Evolutionary conservation across 2,329 filamentous ascomycete genomes (phyloP).

Genomic region (Botrytis cinerea): DNA sequence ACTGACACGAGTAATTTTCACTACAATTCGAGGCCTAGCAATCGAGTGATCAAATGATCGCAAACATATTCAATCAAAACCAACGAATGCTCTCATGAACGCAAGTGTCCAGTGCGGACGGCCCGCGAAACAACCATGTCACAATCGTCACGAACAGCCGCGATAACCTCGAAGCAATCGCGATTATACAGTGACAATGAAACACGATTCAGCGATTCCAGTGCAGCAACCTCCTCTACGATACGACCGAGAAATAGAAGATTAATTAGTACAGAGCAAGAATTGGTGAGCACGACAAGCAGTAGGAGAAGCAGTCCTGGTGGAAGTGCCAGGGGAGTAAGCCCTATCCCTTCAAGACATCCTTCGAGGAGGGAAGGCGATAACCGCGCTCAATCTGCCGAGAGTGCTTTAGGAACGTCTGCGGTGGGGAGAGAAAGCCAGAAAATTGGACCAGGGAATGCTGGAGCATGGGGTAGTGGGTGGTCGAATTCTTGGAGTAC

Average conservation of each 20-base stretch:
- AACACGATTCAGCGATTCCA: conserved; percentile 13
- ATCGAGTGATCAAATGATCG: conserved; percentile 9
- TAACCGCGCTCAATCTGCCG: conserved; percentile 15
- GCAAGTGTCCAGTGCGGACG: conserved; percentile 31
- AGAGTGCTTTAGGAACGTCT: conserved; percentile 10
- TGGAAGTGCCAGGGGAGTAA: conserved; percentile 48
- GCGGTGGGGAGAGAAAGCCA: conserved; percentile 14
- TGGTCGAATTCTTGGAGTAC: conserved; percentile 41
- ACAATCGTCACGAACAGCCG: conserved; percentile 29
- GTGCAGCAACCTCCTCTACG: conserved; percentile 26
- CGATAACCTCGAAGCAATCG: conserved; percentile 25
- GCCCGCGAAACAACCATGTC: conserved; percentile 30
- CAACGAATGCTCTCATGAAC: conserved; percentile 33
- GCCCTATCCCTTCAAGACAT: conserved; percentile 52
- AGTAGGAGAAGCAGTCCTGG: conserved; percentile 41
- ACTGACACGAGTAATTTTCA: conserved; percentile 1
- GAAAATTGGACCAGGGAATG: conserved; percentile 12
- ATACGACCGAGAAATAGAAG: conserved; percentile 40
- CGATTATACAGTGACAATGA: conserved; percentile 23
- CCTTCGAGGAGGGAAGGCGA: conserved; percentile 32
- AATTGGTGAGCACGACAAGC: conserved; percentile 37
- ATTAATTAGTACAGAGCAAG: conserved; percentile 38
- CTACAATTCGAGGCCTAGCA: neutral
- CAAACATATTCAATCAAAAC: conserved; percentile 2
- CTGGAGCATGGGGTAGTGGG: conserved; percentile 25